A percentile compares a stretch with the other conserved stretches of the same genome.
These are phyloP conservation scores for Fraxinus paxiana DNA, from an alignment of 305 asterid genomes.

Conservation along the genomic window DNA sequence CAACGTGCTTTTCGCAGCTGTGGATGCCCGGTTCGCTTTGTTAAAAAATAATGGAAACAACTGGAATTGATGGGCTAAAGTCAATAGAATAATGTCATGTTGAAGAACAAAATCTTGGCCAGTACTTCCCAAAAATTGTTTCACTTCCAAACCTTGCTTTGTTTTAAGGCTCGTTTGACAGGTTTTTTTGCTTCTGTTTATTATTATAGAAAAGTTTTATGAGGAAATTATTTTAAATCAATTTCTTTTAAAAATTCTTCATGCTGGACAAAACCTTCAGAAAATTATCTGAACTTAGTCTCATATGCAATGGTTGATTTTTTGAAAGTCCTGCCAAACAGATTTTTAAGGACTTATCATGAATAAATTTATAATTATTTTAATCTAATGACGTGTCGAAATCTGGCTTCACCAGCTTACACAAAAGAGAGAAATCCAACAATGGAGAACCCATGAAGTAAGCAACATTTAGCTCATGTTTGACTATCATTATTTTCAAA, in stretches of 20 bases:
- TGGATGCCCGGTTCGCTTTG: not conserved
- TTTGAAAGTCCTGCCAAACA: not conserved
- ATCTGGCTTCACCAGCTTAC: constrained; percentile 21
- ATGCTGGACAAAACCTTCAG: no score
- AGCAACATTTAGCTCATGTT: constrained; percentile 15
- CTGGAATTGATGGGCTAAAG: not conserved
- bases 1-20: not conserved
- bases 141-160: not conserved
- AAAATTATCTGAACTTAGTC: no score
- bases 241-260: no score
- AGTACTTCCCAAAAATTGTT: not conserved
- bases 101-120: not conserved
- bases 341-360: not conserved
- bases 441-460: constrained; percentile 3
- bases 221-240: no score
- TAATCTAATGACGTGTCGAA: constrained; percentile 17
- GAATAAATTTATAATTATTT: no score
- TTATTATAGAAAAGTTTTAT: no score
- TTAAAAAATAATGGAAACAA: not conserved
- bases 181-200: not conserved
- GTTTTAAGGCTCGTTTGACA: not conserved
- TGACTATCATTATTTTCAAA: no score
- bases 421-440: constrained; percentile 16
- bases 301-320: no score
- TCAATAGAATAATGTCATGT: not conserved